phyloP scores from a whole-genome alignment of 192 early-diverging fungal species.

The Rhizoclosmatium globosum region DNA sequence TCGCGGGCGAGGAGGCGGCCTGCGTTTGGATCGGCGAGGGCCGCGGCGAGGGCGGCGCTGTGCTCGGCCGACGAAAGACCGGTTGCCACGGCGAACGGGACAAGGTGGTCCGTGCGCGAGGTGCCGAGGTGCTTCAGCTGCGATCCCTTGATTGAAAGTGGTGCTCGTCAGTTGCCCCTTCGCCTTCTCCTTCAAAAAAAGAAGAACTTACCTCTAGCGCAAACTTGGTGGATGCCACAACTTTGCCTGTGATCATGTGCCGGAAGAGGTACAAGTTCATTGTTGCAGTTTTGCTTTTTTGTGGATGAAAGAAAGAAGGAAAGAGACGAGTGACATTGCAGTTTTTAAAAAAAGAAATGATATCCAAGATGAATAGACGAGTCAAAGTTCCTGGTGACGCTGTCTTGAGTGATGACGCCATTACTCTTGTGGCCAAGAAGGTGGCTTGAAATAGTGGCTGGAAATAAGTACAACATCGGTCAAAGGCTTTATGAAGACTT shows the following conservation, averaged over 20 bases:
- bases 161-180: no score
- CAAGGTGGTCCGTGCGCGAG: slow-evolving; percentile 60
- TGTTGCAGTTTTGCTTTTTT: no score
- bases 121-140: slow-evolving; percentile 16
- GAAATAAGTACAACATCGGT: no score
- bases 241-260: slow-evolving; percentile 53
- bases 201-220: slow-evolving; percentile 20
- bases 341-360: no score
- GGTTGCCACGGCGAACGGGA: slow-evolving; percentile 58
- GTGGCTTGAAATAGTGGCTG: no score
- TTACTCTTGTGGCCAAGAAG: no score
- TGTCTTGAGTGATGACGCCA: no score
- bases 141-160: not conserved
- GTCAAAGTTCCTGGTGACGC: no score
- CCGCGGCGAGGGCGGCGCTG: not conserved
- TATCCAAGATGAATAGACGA: no score
- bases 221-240: slow-evolving; percentile 50
- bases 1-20: not conserved
- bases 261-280: slow-evolving; percentile 59
- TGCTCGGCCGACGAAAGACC: slow-evolving; percentile 21
- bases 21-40: not conserved
- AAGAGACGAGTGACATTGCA: no score
- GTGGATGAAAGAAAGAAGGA: no score
- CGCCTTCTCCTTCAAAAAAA: no score
- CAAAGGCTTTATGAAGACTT: not conserved